Evolutionary conservation across 108 stramenopile genomes (phyloP).

Genomic region (Cyclostephanos invisitatus): DNA sequence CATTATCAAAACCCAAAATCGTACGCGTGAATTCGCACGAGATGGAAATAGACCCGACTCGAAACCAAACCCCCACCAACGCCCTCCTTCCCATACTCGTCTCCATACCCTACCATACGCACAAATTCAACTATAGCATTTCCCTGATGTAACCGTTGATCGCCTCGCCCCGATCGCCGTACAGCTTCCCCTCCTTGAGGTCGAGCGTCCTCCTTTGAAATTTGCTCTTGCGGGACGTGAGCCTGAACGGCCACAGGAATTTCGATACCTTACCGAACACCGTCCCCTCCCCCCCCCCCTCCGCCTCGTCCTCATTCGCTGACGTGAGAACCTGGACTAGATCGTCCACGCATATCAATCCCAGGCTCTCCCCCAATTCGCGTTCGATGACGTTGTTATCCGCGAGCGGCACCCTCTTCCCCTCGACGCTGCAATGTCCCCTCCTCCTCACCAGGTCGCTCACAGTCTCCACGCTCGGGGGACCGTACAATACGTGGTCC

Average conservation of each 20-base stretch:
- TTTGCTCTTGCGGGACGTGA: slow-evolving; percentile 69
- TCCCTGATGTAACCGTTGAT: slow-evolving; percentile 84
- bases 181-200: slow-evolving; percentile 78
- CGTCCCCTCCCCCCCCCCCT: slow-evolving; percentile 50
- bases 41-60: too few relatives aligned
- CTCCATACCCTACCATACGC: background rate
- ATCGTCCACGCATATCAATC: slow-evolving; percentile 89
- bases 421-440: slow-evolving; percentile 68
- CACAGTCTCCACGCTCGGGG: slow-evolving; percentile 65
- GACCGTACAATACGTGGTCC: slow-evolving; percentile 83
- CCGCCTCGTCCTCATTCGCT: slow-evolving; percentile 26
- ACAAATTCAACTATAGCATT: slow-evolving; percentile 60
- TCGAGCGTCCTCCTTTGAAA: slow-evolving; percentile 75
- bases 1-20: too few relatives aligned
- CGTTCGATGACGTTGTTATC: slow-evolving; percentile 86
- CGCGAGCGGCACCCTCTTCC: slow-evolving; percentile 72
- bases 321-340: slow-evolving; percentile 74
- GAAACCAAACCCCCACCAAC: background rate
- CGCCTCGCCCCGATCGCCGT: slow-evolving; percentile 84
- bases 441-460: slow-evolving; percentile 75
- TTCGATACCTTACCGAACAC: slow-evolving; percentile 38
- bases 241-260: slow-evolving; percentile 83
- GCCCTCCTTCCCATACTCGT: background rate
- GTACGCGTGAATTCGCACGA: too few relatives aligned
- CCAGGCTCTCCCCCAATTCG: slow-evolving; percentile 65